Percentiles rank a stretch among this genome's conserved stretches.
Evolutionary conservation across 1,284 basidiomycete species (phyloP).

Genomic region (Schizophyllum commune): DNA sequence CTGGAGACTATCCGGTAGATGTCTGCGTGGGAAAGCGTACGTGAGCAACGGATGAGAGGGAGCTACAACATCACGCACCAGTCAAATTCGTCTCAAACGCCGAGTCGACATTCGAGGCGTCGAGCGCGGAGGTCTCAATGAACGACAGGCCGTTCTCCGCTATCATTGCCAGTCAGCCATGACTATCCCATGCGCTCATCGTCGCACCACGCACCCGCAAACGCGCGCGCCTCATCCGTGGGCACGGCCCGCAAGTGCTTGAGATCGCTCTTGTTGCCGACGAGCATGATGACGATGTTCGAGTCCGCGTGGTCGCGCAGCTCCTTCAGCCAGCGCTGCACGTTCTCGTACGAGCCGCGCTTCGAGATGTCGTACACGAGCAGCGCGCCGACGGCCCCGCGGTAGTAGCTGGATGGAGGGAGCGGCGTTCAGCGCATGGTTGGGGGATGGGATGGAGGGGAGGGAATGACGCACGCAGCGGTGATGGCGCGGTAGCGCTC

Average conservation of each 20-base stretch:
- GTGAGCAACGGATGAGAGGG: not conserved
- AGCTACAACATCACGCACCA: slow-evolving; percentile 32
- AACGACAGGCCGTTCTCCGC: slow-evolving; percentile 61
- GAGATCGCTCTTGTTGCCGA: slow-evolving; percentile 80
- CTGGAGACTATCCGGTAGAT: slow-evolving; percentile 77
- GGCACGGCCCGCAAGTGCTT: slow-evolving; percentile 79
- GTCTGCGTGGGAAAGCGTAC: slow-evolving; percentile 30
- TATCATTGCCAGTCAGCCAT: not conserved
- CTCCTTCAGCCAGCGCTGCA: slow-evolving; percentile 85
- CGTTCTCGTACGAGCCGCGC: slow-evolving; percentile 78
- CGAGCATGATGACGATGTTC: slow-evolving; percentile 75
- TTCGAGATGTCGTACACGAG: slow-evolving; percentile 77
- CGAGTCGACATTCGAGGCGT: slow-evolving; percentile 80
- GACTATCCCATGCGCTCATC: not conserved
- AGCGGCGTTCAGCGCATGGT: not conserved
- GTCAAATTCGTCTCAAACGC: slow-evolving; percentile 85
- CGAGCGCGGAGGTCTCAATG: slow-evolving; percentile 87
- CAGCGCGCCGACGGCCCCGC: slow-evolving; percentile 76
- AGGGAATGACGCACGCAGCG: slow-evolving; percentile 47
- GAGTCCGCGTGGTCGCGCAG: slow-evolving; percentile 73
- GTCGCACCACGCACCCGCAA: slow-evolving; percentile 36
- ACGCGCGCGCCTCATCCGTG: slow-evolving; percentile 70
- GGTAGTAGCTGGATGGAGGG: slow-evolving; percentile 59
- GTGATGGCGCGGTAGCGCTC: slow-evolving; percentile 89
- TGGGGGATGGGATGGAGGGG: not conserved